These are phyloP conservation scores for Heritiera littoralis DNA, from an alignment of 345 rosid species.

Conservation along the genomic window DNA sequence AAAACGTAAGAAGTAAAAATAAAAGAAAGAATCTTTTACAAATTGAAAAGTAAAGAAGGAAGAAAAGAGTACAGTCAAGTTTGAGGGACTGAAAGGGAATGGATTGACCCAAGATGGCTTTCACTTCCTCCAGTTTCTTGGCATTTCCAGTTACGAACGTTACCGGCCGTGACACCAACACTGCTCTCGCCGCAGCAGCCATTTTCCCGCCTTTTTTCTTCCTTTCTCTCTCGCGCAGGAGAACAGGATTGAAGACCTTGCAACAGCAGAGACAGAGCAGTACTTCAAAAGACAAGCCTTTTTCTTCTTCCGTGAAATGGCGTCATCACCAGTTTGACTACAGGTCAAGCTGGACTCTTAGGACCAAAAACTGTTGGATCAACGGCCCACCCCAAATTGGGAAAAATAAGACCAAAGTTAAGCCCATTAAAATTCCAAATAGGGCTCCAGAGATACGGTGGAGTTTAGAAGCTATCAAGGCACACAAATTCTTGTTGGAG, in stretches of 20 bases:
- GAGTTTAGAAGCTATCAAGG: no score
- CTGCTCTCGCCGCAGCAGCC: slow-evolving; percentile 50
- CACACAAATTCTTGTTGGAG: no score
- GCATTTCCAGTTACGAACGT: slow-evolving; percentile 95
- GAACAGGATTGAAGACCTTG: not conserved
- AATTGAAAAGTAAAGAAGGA: not conserved
- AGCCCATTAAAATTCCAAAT: not conserved
- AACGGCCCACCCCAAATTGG: not conserved
- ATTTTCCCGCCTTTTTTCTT: slow-evolving; percentile 13
- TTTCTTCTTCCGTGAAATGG: not conserved
- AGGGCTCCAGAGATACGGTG: no score
- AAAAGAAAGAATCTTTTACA: not conserved
- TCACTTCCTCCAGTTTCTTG: slow-evolving; percentile 94
- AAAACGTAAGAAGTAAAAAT: not conserved
- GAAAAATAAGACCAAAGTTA: not conserved
- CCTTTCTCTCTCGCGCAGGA: not conserved
- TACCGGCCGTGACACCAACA: slow-evolving; percentile 65
- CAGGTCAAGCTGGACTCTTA: not conserved
- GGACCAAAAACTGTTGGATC: not conserved
- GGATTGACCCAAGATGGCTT: slow-evolving; percentile 74
- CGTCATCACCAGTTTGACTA: no score
- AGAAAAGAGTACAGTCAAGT: slow-evolving; percentile 59
- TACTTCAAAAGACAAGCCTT: not conserved
- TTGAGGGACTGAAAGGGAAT: slow-evolving; percentile 86
- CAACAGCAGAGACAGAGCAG: not conserved